Percentiles rank a stretch among this genome's conserved stretches.
These are phyloP conservation scores for Polygonum aviculare DNA, from an alignment of 148 eudicot species.

Conservation along the genomic window DNA sequence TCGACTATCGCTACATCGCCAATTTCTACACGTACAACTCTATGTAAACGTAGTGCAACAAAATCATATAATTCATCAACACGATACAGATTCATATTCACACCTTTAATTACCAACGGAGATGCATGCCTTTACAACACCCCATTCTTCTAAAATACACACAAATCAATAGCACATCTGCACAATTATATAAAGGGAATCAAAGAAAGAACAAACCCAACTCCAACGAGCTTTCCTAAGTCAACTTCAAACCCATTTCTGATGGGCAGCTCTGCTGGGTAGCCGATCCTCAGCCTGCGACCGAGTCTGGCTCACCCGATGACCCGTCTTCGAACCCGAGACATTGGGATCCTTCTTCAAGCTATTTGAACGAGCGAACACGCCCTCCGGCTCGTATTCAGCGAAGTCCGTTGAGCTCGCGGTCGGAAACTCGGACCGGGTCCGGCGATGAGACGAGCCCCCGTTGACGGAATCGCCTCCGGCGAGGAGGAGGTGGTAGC, in stretches of 20 bases:
- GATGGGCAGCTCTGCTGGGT: background rate
- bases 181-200: background rate
- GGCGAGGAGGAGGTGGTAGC: background rate
- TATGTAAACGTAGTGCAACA: background rate
- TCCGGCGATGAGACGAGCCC: background rate
- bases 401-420: background rate
- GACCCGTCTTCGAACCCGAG: background rate
- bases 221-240: background rate
- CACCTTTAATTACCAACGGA: background rate
- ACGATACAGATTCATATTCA: background rate
- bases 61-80: background rate
- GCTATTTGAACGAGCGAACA: background rate
- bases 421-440: background rate
- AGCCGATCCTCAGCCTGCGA: background rate
- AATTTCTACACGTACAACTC: no score
- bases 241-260: background rate
- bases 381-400: background rate
- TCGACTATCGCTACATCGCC: no score
- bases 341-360: background rate
- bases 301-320: background rate
- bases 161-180: background rate
- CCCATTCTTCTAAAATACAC: background rate
- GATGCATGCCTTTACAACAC: background rate
- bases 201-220: background rate
- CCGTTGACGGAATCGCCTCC: constrained; percentile 7